phyloP scores from a whole-genome alignment of 805 yeast species.

The Cyberlindnera sargentensis region DNA sequence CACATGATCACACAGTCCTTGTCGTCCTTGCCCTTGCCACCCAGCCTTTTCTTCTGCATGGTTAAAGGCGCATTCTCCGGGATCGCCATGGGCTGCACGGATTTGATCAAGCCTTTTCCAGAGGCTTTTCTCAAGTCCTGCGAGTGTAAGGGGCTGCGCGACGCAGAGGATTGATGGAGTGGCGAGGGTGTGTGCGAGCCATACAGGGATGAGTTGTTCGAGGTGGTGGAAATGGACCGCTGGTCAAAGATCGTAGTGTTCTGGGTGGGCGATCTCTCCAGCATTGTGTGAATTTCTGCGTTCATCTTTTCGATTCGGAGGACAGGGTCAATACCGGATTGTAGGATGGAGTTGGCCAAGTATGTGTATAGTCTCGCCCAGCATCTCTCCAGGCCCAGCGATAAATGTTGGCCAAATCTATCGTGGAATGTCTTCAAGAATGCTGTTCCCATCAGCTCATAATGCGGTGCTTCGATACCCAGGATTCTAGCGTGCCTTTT shows the following conservation, averaged over 20 bases:
- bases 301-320: slow-evolving; percentile 26
- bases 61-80: background rate
- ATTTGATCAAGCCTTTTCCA: background rate
- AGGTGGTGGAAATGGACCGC: slow-evolving; percentile 6
- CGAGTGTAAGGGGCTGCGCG: too few species aligned
- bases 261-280: slow-evolving; percentile 6
- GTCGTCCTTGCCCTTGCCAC: slow-evolving; percentile 4
- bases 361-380: slow-evolving; percentile 69
- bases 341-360: slow-evolving; percentile 59
- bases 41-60: background rate
- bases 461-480: slow-evolving; percentile 63
- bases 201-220: slow-evolving; percentile 1
- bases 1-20: slow-evolving; percentile 17
- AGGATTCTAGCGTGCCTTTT: slow-evolving; percentile 70
- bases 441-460: slow-evolving; percentile 69
- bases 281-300: slow-evolving; percentile 1
- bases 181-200: background rate
- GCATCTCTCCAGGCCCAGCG: slow-evolving; percentile 54
- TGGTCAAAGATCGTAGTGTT: slow-evolving; percentile 7
- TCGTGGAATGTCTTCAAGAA: slow-evolving; percentile 61
- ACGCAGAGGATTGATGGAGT: background rate
- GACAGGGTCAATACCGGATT: slow-evolving; percentile 37
- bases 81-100: background rate
- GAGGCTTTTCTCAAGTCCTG: background rate
- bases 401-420: slow-evolving; percentile 45